These are phyloP conservation scores for Warburgia ugandensis DNA, from an alignment of 164 flowering plant species.

Conservation along the genomic window DNA sequence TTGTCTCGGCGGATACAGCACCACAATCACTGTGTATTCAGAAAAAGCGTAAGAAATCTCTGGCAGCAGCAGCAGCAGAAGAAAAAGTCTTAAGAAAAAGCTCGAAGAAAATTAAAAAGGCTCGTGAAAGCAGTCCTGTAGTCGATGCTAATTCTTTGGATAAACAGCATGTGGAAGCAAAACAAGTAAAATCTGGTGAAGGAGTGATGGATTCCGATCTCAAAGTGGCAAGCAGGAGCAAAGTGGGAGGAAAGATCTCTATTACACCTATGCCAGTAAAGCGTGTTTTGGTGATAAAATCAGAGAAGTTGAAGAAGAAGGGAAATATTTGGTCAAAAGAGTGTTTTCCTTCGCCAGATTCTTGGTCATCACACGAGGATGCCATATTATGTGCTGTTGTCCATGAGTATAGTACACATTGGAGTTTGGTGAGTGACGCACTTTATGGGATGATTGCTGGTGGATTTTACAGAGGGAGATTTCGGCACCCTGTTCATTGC, in stretches of 20 bases:
- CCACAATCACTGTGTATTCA: slow-evolving; percentile 25
- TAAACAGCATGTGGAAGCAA: slow-evolving; percentile 31
- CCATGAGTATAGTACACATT: slow-evolving; percentile 86
- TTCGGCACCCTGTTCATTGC: slow-evolving; percentile 86
- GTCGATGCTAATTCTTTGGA: slow-evolving; percentile 18
- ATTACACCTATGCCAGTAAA: slow-evolving; percentile 72
- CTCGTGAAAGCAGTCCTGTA: slow-evolving; percentile 18
- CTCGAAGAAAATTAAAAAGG: slow-evolving; percentile 58
- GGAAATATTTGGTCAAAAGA: slow-evolving; percentile 78
- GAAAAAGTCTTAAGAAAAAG: slow-evolving; percentile 42
- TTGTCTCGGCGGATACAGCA: slow-evolving; percentile 20
- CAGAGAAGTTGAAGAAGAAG: slow-evolving; percentile 76
- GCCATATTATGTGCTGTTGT: slow-evolving; percentile 85
- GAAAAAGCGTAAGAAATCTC: slow-evolving; percentile 58
- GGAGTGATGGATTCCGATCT: slow-evolving; percentile 37
- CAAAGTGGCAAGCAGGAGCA: slow-evolving; percentile 50
- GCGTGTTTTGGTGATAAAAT: slow-evolving; percentile 68
- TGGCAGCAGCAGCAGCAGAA: slow-evolving; percentile 25
- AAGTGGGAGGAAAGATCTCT: slow-evolving; percentile 70
- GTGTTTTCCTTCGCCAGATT: slow-evolving; percentile 65
- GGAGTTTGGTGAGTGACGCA: slow-evolving; percentile 83
- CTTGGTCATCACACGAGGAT: slow-evolving; percentile 88
- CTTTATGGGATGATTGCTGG: slow-evolving; percentile 85
- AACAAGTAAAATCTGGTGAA: slow-evolving; percentile 35
- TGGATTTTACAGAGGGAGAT: slow-evolving; percentile 83